Evolutionary conservation across 768 basidiomycete species (phyloP).

Genomic region (Tylopilus sp.): DNA sequence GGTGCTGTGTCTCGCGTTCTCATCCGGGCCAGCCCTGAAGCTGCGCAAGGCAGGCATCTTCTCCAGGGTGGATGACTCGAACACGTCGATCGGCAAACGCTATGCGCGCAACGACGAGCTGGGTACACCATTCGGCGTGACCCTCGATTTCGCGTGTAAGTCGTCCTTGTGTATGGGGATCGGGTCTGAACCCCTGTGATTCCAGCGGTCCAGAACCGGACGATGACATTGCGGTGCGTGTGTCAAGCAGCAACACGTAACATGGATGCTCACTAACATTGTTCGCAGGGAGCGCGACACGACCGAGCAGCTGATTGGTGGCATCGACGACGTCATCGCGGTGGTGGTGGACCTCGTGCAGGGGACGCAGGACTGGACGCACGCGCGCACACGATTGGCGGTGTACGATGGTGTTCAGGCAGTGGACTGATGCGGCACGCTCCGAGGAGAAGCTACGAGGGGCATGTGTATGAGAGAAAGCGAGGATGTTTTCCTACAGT

Average conservation of each 20-base stretch:
- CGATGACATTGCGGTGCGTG: constrained; percentile 88
- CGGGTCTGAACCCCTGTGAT: not conserved
- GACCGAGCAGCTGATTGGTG: constrained; percentile 87
- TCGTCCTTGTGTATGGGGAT: not conserved
- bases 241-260: not conserved
- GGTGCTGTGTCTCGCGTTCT: not conserved
- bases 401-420: constrained; percentile 91
- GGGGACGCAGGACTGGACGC: constrained; percentile 73
- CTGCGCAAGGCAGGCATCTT: constrained; percentile 87
- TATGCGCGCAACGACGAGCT: constrained; percentile 98
- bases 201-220: constrained; percentile 84
- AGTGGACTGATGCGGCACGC: constrained; percentile 40
- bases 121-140: constrained; percentile 95
- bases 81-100: constrained; percentile 91
- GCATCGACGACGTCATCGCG: constrained; percentile 83
- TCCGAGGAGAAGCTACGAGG: too few relatives aligned
- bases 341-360: constrained; percentile 76
- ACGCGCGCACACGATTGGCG: constrained; percentile 66
- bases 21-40: constrained; percentile 60
- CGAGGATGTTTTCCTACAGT: not conserved
- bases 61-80: constrained; percentile 93
- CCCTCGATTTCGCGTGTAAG: constrained; percentile 88
- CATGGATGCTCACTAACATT: not conserved
- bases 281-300: constrained; percentile 83
- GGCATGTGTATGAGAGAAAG: too few relatives aligned